Percentiles rank a stretch among this genome's conserved stretches.
phyloP scores from a whole-genome alignment of 345 rosid species.

The Hibiscus trionum region DNA sequence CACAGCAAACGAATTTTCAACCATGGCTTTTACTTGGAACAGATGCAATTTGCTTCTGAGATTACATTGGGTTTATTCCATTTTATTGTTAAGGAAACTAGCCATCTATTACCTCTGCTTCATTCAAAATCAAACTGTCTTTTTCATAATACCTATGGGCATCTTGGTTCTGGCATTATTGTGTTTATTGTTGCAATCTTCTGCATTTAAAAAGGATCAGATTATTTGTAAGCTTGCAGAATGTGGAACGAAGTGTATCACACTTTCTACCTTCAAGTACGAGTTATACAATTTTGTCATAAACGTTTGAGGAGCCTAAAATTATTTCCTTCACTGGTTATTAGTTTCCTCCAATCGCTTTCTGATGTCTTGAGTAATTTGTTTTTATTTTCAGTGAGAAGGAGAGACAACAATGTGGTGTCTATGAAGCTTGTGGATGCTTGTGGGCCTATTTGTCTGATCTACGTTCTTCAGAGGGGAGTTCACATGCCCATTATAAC shows the following conservation, averaged over 20 bases:
- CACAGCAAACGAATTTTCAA: not conserved
- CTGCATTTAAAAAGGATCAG: not conserved
- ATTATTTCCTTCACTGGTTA: not conserved
- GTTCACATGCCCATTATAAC: conserved; percentile 70
- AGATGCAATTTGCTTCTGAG: not conserved
- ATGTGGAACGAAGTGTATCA: not conserved
- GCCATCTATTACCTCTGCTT: not conserved
- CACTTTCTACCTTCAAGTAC: not conserved
- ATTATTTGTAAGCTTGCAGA: not conserved
- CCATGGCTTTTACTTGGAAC: not conserved
- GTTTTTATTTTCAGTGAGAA: conserved; percentile 56
- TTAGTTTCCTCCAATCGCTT: not conserved
- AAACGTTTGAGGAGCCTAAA: not conserved
- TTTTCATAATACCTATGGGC: not conserved
- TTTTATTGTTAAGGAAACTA: not conserved
- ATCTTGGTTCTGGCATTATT: not conserved
- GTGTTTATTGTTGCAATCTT: not conserved
- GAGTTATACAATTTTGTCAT: not conserved
- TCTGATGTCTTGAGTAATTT: not conserved
- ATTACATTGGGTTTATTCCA: not conserved
- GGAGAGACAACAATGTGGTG: conserved; percentile 68
- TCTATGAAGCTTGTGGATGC: conserved; percentile 72
- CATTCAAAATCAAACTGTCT: not conserved
- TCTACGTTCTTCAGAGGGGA: conserved; percentile 53
- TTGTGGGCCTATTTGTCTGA: conserved; percentile 80